A percentile compares a stretch with the other conserved stretches of the same genome.
These are phyloP conservation scores for Cercospora zeina DNA, from an alignment of 2,329 filamentous ascomycete genomes.

Conservation along the genomic window DNA sequence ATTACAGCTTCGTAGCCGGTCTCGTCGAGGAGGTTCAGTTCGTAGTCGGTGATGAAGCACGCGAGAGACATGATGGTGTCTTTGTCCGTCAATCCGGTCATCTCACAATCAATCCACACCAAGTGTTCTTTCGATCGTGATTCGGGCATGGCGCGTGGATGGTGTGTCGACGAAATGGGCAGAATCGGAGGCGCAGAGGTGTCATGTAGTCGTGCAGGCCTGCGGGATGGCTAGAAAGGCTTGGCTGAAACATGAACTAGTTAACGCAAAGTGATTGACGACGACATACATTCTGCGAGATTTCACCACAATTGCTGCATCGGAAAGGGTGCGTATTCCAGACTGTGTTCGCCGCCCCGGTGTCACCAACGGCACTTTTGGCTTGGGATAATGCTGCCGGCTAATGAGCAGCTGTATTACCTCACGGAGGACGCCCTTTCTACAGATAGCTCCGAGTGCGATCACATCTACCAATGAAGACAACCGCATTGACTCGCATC, in stretches of 20 bases:
- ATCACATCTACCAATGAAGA: too few species aligned
- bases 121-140: conserved; percentile 63
- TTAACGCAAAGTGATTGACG: not conserved
- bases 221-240: not conserved
- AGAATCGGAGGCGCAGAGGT: not conserved
- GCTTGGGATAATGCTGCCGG: too few species aligned
- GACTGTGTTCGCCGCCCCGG: too few species aligned
- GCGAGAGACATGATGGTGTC: conserved; percentile 32
- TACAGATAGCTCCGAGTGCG: too few species aligned
- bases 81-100: conserved; percentile 76
- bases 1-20: conserved; percentile 78
- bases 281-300: not conserved
- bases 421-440: too few species aligned
- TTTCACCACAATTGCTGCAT: not conserved
- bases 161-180: not conserved
- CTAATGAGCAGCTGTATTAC: too few species aligned
- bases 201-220: not conserved
- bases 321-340: too few species aligned
- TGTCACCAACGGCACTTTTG: too few species aligned
- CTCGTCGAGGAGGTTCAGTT: conserved; percentile 73
- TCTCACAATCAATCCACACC: conserved; percentile 90
- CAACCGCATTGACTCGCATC: too few species aligned
- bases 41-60: conserved; percentile 68
- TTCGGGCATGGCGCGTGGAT: conserved; percentile 42
- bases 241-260: not conserved